Percentiles rank a stretch among this genome's conserved stretches.
Conservation (phyloP, 306 rosid species). For the Purshia tridentata region DNA sequence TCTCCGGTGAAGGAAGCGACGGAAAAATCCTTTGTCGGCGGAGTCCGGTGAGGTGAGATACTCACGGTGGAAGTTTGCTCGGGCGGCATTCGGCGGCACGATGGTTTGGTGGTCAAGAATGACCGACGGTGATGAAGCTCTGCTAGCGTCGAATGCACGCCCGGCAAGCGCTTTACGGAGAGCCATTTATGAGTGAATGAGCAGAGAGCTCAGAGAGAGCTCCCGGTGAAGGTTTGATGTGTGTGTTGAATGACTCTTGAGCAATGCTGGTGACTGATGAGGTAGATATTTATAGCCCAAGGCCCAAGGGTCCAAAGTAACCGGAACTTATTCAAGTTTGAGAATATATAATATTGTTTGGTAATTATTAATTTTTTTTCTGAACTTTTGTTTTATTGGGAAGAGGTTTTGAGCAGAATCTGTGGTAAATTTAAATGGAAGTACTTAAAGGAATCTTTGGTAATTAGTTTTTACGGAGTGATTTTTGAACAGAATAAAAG, state of each 20-base stretch:
- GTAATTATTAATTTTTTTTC: too few relatives aligned
- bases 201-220: not conserved
- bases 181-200: conserved; percentile 47
- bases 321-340: too few relatives aligned
- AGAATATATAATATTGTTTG: too few relatives aligned
- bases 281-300: too few relatives aligned
- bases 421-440: too few relatives aligned
- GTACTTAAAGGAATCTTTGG: too few relatives aligned
- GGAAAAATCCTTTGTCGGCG: conserved; percentile 37
- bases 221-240: not conserved
- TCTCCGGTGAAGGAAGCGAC: conserved; percentile 48
- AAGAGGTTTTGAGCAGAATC: too few relatives aligned
- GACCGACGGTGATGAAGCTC: conserved; percentile 19
- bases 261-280: not conserved
- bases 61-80: conserved; percentile 37
- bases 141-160: conserved; percentile 31
- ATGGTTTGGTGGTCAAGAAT: not conserved
- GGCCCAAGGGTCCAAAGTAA: too few relatives aligned
- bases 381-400: too few relatives aligned
- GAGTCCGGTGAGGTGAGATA: conserved; percentile 37
- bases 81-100: conserved; percentile 29
- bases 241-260: not conserved
- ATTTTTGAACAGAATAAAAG: too few relatives aligned
- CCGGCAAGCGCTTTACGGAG: conserved; percentile 48
- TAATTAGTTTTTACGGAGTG: too few relatives aligned